Evolutionary conservation across 371 early-diverging fungal species (phyloP).

Genomic region (Nematocida parisii): DNA sequence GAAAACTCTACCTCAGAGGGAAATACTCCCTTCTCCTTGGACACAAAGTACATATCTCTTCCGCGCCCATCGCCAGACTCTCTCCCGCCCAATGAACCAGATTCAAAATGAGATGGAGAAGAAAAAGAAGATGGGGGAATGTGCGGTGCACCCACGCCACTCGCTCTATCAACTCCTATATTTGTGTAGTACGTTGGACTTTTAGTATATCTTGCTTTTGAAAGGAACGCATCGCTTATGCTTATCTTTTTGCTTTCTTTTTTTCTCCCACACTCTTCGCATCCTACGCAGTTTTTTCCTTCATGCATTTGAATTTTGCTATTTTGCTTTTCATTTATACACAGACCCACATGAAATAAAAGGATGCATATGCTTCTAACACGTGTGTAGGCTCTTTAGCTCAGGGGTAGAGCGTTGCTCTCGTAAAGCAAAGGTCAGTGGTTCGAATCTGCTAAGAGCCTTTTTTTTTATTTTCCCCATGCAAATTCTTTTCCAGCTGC

Average conservation of each 20-base stretch:
- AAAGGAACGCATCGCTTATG: constrained; percentile 56
- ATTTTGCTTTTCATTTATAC: constrained; percentile 25
- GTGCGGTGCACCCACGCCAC: background rate
- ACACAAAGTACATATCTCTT: background rate
- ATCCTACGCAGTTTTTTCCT: constrained; percentile 28
- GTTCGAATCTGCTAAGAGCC: constrained; percentile 62
- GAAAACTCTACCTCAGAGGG: background rate
- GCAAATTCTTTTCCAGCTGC: constrained; percentile 55
- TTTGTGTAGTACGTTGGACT: constrained; percentile 43
- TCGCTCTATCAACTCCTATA: background rate
- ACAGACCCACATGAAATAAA: background rate
- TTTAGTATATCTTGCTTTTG: constrained; percentile 47
- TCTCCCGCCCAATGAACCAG: background rate
- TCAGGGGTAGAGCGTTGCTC: constrained; percentile 63
- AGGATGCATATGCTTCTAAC: background rate
- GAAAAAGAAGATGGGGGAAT: constrained; percentile 3
- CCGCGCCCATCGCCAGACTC: background rate
- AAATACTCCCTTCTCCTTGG: background rate
- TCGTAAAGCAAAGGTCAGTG: constrained; percentile 63
- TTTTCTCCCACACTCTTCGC: constrained; percentile 24
- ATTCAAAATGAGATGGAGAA: background rate
- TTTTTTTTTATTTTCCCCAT: constrained; percentile 50
- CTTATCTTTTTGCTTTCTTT: constrained; percentile 17
- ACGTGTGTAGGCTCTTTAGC: constrained; percentile 52
- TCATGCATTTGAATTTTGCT: constrained; percentile 20